Conservation (phyloP, 768 basidiomycete species). For the Clavulina sp. region DNA sequence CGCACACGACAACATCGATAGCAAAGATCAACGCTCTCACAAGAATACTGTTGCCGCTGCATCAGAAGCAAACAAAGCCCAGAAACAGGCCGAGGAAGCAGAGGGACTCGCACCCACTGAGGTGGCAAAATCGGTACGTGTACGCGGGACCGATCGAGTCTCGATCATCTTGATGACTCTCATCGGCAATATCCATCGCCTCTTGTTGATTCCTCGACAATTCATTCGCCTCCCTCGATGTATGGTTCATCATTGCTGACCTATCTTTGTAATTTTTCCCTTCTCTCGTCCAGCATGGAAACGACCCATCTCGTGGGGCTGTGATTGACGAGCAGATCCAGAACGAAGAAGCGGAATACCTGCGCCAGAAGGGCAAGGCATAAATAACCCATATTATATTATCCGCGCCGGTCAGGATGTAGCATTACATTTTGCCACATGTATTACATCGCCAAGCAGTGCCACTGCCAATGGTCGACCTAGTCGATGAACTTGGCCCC, state of each 20-base stretch:
- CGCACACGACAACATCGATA: neutral
- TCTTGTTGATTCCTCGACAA: too few species aligned
- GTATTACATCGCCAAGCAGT: too few species aligned
- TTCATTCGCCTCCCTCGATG: too few species aligned
- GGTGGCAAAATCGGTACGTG: conserved; percentile 7
- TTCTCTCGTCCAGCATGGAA: conserved; percentile 25
- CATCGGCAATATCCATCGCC: too few species aligned
- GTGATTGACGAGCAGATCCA: conserved; percentile 39
- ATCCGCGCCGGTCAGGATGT: too few species aligned
- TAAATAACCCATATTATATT: too few species aligned
- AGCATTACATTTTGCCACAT: too few species aligned
- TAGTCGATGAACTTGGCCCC: too few species aligned
- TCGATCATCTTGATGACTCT: neutral
- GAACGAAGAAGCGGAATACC: conserved; percentile 31
- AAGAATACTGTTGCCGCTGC: neutral
- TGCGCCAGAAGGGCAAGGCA: conserved; percentile 32
- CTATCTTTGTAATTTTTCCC: too few species aligned
- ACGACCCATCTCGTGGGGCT: conserved; percentile 41
- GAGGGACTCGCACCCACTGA: neutral
- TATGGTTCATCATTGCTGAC: too few species aligned
- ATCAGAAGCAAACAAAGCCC: neutral
- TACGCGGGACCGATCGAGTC: neutral
- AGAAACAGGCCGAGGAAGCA: neutral
- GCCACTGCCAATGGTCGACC: too few species aligned
- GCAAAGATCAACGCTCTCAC: neutral